Evolutionary conservation across 2,329 filamentous ascomycete genomes (phyloP), one percentile per base, ranked within the genome.

Genomic region (Pseudogymnoascus sp.): DNA sequence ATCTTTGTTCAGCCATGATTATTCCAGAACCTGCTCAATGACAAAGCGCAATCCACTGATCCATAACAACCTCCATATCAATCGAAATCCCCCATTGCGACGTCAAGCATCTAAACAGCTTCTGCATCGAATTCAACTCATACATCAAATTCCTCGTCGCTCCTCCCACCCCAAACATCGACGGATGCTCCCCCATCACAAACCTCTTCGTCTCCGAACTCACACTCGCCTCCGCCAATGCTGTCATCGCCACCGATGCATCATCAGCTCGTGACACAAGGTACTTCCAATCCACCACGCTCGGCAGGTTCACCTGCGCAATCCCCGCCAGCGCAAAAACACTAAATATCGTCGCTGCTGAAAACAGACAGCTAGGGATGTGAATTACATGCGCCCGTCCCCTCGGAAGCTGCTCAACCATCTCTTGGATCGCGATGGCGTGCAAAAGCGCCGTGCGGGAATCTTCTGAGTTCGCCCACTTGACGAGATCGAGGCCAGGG

Each of bases 41-140:
- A 64, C 76, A 78, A 3, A 78, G 67, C 6, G 72, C 69, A 64
- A 78, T 79, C 77, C 77, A 79, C 61, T 75, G 71, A 18, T 77
- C 74, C 59, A 79, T 68, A 60, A 78, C 72, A 37, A 74, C 73
- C 62, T 77, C 77, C 77, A 79, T 79, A 61, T 79, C 77, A 66
- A 73, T 72, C 6, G 77, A 77, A 62, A 79, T 73, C 0, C 77
- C 77, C 77, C 77, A 79, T 64, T 79, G 77, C 3, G 75, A 76
- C 16, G 69, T 74, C 18, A 79, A 67, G 56, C 77, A 78, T 34
- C 76, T 71, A 62, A 79, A 79, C 8, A 79, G 67, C 68, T 79
- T 79, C 64, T 78, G 77, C 71, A 79, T 77, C 16, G 76, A 77
- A 65, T 79, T 79, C 65, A 79, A 68, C 64, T 79, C 77, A 65